These are phyloP conservation scores for Colletotrichum aenigma DNA, from an alignment of 2,329 filamentous ascomycete species.

Conservation along the genomic window DNA sequence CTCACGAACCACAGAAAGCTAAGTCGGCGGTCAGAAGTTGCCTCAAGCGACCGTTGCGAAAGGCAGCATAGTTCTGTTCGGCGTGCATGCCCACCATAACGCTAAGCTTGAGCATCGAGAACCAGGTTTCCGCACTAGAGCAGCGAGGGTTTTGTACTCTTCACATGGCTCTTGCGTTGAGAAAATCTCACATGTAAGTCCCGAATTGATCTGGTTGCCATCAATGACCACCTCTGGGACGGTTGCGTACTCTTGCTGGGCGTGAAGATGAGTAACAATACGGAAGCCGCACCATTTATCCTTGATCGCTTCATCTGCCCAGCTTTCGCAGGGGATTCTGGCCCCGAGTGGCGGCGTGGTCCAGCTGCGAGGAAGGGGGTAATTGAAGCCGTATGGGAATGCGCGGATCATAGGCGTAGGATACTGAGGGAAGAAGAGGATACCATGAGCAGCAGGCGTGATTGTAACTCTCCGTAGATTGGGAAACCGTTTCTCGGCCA, in stretches of 20 bases:
- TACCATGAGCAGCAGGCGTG: slow-evolving; percentile 42
- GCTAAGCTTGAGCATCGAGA: slow-evolving; percentile 29
- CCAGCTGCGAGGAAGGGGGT: slow-evolving; percentile 39
- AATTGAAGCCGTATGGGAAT: slow-evolving; percentile 42
- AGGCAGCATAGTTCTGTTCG: not conserved
- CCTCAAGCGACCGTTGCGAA: slow-evolving; percentile 22
- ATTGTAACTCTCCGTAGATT: slow-evolving; percentile 38
- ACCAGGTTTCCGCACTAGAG: slow-evolving; percentile 25
- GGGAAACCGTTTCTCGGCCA: slow-evolving; percentile 33
- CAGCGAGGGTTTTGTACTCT: slow-evolving; percentile 27
- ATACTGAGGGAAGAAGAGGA: slow-evolving; percentile 37
- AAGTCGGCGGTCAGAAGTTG: slow-evolving; percentile 24
- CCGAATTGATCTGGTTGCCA: slow-evolving; percentile 28
- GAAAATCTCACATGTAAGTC: slow-evolving; percentile 35
- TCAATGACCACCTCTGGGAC: slow-evolving; percentile 40
- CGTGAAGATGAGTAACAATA: slow-evolving; percentile 29
- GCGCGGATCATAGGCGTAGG: slow-evolving; percentile 46
- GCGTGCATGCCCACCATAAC: slow-evolving; percentile 20
- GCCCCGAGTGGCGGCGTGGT: not conserved
- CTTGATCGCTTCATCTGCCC: slow-evolving; percentile 19
- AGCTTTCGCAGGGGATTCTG: not conserved
- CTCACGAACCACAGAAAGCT: slow-evolving; percentile 32
- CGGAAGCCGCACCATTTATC: slow-evolving; percentile 35
- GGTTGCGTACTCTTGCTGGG: slow-evolving; percentile 5
- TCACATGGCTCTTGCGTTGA: slow-evolving; percentile 21